Evolutionary conservation across 257 asterid genomes (phyloP), one percentile per base, ranked within the genome.

Genomic region (Plantago major): DNA sequence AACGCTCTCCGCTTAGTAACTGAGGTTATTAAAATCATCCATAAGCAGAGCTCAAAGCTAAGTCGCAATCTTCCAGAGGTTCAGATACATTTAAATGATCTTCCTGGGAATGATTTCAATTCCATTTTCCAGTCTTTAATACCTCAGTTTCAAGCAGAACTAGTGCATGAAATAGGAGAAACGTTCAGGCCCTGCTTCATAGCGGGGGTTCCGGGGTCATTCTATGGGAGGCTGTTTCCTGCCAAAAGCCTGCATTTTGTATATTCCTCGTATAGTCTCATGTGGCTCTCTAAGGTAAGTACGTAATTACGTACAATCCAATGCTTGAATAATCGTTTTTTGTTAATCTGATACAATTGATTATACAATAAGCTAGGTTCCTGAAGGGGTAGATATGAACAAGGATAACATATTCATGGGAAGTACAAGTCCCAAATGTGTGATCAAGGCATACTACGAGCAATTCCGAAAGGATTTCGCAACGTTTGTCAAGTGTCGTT

Each of bases 61-160:
- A 55, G 67, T 14, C 65, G 40, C 8, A 42, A 58, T 6, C 57
- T 70, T 11, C 88, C 86, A 0, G 93, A 85, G 12, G 73, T 73
- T 47, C 75, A 80, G 22, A 72, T 85, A 14, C 64, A 33, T 26
- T 55, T 85, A 63, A 88, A 88, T 51, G 93, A 85, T 64, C 93
- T 88, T 18, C 90, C 90, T 0, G 69, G 85, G 16, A 88, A 76
- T 43, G 96, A 88, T 66, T 88, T 81, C 69, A 88, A 88, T 64
- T 57, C 74, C 37, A 73, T 88, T 38, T 88, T 83, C 68, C 65
- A 13, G 45, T 77, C 76, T 1, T 37, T 58, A 3, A 6, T 86
- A 19, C 78, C 81, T n/a, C 4, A 5, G 0, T 82, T 85, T 44
- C 67, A 55, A 1, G 48, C 67, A 45, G 65, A 73, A 2, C 15